Percentiles rank a stretch among this genome's conserved stretches.
These are phyloP conservation scores for Eucalyptus tenuipes DNA, from an alignment of 345 rosid species.

Conservation along the genomic window DNA sequence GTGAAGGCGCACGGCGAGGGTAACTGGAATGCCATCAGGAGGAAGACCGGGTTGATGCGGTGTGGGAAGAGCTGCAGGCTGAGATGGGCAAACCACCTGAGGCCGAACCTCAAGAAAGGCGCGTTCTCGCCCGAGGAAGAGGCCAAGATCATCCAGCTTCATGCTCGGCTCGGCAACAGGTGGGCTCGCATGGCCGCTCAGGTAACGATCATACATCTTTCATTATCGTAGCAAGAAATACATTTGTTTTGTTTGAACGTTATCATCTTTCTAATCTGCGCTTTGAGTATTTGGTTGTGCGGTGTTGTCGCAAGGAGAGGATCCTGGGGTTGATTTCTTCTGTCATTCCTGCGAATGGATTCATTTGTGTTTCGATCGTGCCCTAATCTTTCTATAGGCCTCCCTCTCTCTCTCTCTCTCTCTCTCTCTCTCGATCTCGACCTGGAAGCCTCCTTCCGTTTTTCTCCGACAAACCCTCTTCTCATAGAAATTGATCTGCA, in stretches of 20 bases:
- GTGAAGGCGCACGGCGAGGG: slow-evolving; percentile 73
- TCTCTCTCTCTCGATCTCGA: not conserved
- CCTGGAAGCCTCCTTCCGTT: not conserved
- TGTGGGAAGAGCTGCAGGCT: slow-evolving; percentile 87
- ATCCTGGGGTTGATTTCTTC: not conserved
- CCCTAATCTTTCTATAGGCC: not conserved
- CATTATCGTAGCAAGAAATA: not conserved
- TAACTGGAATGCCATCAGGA: slow-evolving; percentile 75
- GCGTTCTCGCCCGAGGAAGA: slow-evolving; percentile 63
- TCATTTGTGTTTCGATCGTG: not conserved
- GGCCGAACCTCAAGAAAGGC: slow-evolving; percentile 79
- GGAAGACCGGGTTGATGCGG: slow-evolving; percentile 61
- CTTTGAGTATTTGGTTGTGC: not conserved
- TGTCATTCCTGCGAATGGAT: not conserved
- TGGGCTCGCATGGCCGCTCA: slow-evolving; percentile 98
- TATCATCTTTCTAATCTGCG: not conserved
- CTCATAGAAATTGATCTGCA: not conserved
- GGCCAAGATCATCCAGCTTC: slow-evolving; percentile 61
- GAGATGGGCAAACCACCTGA: slow-evolving; percentile 87
- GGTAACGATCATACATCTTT: slow-evolving; percentile 14
- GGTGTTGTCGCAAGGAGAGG: not conserved
- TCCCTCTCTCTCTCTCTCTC: not conserved
- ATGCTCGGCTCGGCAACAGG: slow-evolving; percentile 70
- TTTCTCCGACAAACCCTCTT: not conserved
- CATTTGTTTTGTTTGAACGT: not conserved